These are phyloP conservation scores for Obba rivulosa DNA, from an alignment of 768 basidiomycete genomes.

Conservation along the genomic window DNA sequence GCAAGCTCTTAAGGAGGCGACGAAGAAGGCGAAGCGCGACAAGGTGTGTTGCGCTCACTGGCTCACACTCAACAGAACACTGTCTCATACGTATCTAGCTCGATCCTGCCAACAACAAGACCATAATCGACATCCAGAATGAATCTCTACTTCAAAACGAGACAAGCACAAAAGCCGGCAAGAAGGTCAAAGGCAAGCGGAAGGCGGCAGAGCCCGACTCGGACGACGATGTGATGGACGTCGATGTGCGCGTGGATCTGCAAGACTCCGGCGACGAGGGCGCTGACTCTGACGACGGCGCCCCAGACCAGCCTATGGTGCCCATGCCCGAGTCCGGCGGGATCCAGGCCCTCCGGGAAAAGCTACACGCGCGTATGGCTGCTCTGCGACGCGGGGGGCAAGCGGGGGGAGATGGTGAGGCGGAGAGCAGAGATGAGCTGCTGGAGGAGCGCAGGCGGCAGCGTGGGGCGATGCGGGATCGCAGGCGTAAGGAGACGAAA, in stretches of 20 bases:
- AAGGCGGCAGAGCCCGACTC: conserved; percentile 32
- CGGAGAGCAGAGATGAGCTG: conserved; percentile 72
- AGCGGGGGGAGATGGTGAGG: conserved; percentile 27
- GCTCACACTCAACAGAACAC: neutral
- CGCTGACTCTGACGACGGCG: conserved; percentile 29
- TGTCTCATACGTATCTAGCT: conserved; percentile 47
- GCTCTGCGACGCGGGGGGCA: conserved; percentile 41
- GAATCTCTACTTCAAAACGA: conserved; percentile 34
- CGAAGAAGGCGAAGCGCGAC: conserved; percentile 82
- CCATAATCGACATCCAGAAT: conserved; percentile 66
- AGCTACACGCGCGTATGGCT: conserved; percentile 71
- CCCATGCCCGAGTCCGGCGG: conserved; percentile 65
- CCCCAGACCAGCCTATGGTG: conserved; percentile 32
- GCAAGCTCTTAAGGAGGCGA: conserved; percentile 83
- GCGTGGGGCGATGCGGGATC: conserved; percentile 79
- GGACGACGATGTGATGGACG: conserved; percentile 32
- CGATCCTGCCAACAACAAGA: conserved; percentile 87
- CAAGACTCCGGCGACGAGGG: conserved; percentile 20
- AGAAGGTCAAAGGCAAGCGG: conserved; percentile 41
- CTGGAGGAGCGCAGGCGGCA: conserved; percentile 74
- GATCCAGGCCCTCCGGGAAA: conserved; percentile 60
- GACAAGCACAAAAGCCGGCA: conserved; percentile 6
- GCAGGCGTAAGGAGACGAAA: conserved; percentile 77
- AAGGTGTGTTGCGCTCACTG: conserved; percentile 47
- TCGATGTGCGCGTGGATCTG: conserved; percentile 34